These are phyloP conservation scores for Arxiozyma heterogenica DNA, from an alignment of 1,139 yeast genomes.

Conservation along the genomic window DNA sequence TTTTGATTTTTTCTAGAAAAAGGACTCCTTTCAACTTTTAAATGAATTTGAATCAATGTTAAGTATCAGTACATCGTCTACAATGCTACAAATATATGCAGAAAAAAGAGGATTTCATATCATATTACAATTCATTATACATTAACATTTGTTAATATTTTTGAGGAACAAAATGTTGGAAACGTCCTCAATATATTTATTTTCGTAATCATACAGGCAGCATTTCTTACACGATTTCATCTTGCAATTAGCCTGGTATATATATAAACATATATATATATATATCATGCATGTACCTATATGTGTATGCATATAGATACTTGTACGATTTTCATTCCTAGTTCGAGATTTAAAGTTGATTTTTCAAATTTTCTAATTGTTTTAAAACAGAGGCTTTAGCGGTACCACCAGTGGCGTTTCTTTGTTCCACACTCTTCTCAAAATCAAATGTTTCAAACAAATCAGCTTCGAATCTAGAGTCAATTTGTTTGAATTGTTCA, in stretches of 20 bases:
- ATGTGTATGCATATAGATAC: background rate
- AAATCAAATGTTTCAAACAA: conserved; percentile 79
- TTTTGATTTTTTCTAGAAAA: no score
- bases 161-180: no score
- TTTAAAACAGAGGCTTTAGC: conserved; percentile 79
- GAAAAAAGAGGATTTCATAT: no score
- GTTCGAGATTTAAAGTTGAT: background rate
- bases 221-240: background rate
- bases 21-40: no score
- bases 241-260: background rate
- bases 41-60: no score
- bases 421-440: conserved; percentile 91
- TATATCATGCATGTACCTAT: no score
- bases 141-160: no score
- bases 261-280: background rate
- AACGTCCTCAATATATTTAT: no score
- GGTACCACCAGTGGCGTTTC: conserved; percentile 95
- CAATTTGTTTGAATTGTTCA: conserved; percentile 72
- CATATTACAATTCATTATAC: background rate
- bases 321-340: background rate
- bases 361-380: conserved; percentile 46
- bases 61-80: no score
- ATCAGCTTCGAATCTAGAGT: conserved; percentile 68
- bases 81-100: no score
- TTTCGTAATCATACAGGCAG: no score